These are phyloP conservation scores for Fonticula alba DNA, from an alignment of 78 protist genomes.

Conservation along the genomic window DNA sequence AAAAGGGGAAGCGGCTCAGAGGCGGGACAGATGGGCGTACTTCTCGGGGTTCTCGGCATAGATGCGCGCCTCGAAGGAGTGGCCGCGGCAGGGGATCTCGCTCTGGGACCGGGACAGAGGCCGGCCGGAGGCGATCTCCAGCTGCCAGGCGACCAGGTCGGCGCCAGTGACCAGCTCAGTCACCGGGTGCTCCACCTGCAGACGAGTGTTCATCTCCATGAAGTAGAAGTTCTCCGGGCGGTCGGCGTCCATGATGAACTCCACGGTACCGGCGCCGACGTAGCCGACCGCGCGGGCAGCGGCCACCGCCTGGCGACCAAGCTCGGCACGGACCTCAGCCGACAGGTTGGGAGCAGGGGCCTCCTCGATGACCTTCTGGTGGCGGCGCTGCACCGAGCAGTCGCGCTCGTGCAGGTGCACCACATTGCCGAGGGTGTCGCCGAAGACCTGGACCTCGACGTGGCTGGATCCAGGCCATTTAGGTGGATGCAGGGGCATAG, in stretches of 20 bases:
- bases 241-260: slow-evolving; percentile 67
- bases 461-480: too few species aligned
- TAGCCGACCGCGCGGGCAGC: slow-evolving; percentile 80
- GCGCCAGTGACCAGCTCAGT: slow-evolving; percentile 72
- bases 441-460: slow-evolving; percentile 78
- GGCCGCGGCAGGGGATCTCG: slow-evolving; percentile 34
- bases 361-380: slow-evolving; percentile 91
- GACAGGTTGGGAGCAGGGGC: slow-evolving; percentile 61
- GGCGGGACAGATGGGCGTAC: too few species aligned
- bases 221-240: slow-evolving; percentile 74
- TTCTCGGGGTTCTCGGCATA: slow-evolving; percentile 64
- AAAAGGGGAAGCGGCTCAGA: too few species aligned
- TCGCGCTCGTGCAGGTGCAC: slow-evolving; percentile 81
- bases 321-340: slow-evolving; percentile 34
- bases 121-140: slow-evolving; percentile 29
- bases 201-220: slow-evolving; percentile 95
- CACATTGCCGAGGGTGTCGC: slow-evolving; percentile 66
- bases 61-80: slow-evolving; percentile 54
- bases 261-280: slow-evolving; percentile 97
- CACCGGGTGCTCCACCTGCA: slow-evolving; percentile 95
- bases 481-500: too few species aligned
- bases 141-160: slow-evolving; percentile 84
- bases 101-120: slow-evolving; percentile 31
- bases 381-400: slow-evolving; percentile 83
- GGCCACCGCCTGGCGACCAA: slow-evolving; percentile 75